Evolutionary conservation across 2,329 filamentous ascomycete genomes (phyloP).

Genomic region (Fusarium sp.): DNA sequence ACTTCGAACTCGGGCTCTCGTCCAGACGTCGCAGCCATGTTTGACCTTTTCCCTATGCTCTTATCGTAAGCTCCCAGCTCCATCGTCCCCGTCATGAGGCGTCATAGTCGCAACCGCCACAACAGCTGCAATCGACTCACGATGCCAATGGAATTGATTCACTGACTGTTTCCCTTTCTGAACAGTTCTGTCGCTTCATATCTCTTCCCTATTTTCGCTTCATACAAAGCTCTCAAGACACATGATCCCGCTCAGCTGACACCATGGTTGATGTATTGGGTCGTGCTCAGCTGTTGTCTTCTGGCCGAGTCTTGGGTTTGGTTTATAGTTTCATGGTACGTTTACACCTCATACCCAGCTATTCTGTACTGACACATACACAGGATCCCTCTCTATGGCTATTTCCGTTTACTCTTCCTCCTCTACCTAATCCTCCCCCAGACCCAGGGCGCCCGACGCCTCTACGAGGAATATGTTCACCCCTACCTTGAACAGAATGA

Average conservation of each 20-base stretch:
- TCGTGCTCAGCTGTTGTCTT: conserved; percentile 85
- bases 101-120: conserved; percentile 32
- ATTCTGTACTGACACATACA: background rate
- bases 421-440: conserved; percentile 97
- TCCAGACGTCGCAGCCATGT: conserved; percentile 66
- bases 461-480: conserved; percentile 89
- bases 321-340: conserved; percentile 83
- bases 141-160: conserved; percentile 15
- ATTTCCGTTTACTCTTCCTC: conserved; percentile 87
- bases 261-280: conserved; percentile 99
- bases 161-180: conserved; percentile 21
- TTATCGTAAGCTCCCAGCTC: conserved; percentile 73
- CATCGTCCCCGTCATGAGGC: conserved; percentile 37
- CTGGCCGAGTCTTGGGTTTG: conserved; percentile 88
- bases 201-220: conserved; percentile 95
- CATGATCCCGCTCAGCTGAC: conserved; percentile 89
- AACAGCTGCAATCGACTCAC: conserved; percentile 1
- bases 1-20: conserved; percentile 3
- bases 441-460: conserved; percentile 88
- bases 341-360: background rate
- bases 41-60: conserved; percentile 81
- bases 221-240: conserved; percentile 96
- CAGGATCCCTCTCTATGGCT: conserved; percentile 93
- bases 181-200: conserved; percentile 85
- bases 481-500: conserved; percentile 92